A percentile compares a stretch with the other conserved stretches of the same genome.
Conservation (phyloP, 805 yeast species). For the Pichia occidentalis region DNA sequence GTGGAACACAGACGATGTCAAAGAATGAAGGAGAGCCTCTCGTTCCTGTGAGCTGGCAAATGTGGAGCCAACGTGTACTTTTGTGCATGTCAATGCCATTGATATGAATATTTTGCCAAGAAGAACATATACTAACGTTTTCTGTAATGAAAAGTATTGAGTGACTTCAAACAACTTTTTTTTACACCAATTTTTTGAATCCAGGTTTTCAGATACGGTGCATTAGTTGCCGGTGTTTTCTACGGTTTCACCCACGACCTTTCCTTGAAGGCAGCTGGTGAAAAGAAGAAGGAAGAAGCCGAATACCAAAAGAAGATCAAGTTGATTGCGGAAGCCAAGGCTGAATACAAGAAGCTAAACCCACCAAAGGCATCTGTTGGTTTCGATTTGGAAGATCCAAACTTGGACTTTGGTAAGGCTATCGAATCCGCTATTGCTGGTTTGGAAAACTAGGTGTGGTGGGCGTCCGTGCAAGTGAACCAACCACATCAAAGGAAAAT, state of each 20-base stretch:
- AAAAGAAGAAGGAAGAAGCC: slow-evolving; percentile 47
- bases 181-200: neutral
- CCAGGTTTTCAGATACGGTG: slow-evolving; percentile 86
- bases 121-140: no score
- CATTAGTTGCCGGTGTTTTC: slow-evolving; percentile 79
- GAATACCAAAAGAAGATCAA: slow-evolving; percentile 61
- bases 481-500: no score
- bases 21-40: no score
- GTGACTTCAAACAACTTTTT: neutral
- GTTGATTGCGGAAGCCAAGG: slow-evolving; percentile 82
- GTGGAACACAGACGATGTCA: no score
- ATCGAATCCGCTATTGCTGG: slow-evolving; percentile 56
- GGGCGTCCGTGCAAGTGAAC: no score
- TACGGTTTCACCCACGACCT: slow-evolving; percentile 87
- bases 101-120: no score
- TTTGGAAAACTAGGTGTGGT: slow-evolving; percentile 6
- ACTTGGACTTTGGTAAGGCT: slow-evolving; percentile 74
- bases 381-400: slow-evolving; percentile 79
- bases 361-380: slow-evolving; percentile 40
- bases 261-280: slow-evolving; percentile 54
- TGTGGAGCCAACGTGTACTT: no score
- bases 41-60: no score
- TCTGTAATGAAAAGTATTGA: neutral
- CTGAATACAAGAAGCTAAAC: slow-evolving; percentile 67
- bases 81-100: no score